Evolutionary conservation across 2,329 filamentous ascomycete genomes (phyloP).

Genomic region (Pyrenophora teres): DNA sequence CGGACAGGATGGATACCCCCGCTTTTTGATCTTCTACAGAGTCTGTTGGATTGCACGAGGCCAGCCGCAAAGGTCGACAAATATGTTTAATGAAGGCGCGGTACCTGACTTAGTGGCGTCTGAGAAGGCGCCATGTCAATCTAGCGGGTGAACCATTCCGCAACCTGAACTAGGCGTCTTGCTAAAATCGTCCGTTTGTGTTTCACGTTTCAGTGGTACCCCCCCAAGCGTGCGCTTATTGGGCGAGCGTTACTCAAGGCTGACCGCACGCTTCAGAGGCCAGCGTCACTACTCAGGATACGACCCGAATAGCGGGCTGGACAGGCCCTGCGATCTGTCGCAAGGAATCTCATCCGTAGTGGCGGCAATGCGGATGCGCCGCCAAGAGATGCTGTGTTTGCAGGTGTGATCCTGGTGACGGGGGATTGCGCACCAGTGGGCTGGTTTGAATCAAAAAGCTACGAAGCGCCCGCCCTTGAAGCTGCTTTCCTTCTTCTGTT

Average conservation of each 20-base stretch:
- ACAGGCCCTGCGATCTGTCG: conserved; percentile 24
- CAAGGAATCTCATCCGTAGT: conserved; percentile 31
- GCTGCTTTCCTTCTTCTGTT: conserved; percentile 9
- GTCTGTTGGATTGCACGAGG: conserved; percentile 6
- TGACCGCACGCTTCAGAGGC: conserved; percentile 27
- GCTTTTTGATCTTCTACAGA: conserved; percentile 14
- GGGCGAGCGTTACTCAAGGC: conserved; percentile 25
- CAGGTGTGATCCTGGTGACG: conserved; percentile 5
- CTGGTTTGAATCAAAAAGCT: conserved; percentile 32
- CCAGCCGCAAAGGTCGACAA: conserved; percentile 3
- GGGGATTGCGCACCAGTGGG: conserved; percentile 6
- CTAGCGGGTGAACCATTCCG: conserved; percentile 27
- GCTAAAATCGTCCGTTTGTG: conserved; percentile 30
- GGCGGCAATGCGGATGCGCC: conserved; percentile 23
- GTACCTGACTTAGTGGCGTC: conserved; percentile 38
- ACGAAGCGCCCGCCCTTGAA: conserved; percentile 12
- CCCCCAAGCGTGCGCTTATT: conserved; percentile 25
- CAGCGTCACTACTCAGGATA: conserved; percentile 17
- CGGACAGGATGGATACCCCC: conserved; percentile 11
- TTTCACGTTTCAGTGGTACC: conserved; percentile 38
- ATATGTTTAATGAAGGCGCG: conserved; percentile 33
- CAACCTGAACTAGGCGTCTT: conserved; percentile 18
- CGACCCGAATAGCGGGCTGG: conserved; percentile 23
- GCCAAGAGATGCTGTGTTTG: conserved; percentile 19
- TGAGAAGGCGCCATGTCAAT: conserved; percentile 30